Percentiles rank a stretch among this genome's conserved stretches.
These are phyloP conservation scores for Desmodesmus armatus DNA, from an alignment of 139 green algal species.

Conservation along the genomic window DNA sequence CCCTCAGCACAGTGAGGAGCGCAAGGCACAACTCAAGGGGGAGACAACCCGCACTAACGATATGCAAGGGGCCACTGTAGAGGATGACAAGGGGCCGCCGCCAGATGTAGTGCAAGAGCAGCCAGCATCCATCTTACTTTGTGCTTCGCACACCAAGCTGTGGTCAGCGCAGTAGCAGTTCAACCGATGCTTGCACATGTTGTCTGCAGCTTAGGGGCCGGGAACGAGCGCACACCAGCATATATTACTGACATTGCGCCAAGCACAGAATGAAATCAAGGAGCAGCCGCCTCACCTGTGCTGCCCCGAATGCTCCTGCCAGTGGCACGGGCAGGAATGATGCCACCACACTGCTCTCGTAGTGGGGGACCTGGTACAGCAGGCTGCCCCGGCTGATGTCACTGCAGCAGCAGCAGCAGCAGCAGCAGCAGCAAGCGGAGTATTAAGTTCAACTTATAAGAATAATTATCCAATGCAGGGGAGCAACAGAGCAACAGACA, in stretches of 20 bases:
- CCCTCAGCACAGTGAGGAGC: neutral
- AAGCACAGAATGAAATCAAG: neutral
- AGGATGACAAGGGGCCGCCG: too few relatives aligned
- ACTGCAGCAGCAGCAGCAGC: conserved; percentile 6
- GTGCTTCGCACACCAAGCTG: too few relatives aligned
- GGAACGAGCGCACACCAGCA: too few relatives aligned
- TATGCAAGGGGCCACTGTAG: too few relatives aligned
- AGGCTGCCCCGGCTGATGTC: conserved; percentile 24
- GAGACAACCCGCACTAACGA: too few relatives aligned
- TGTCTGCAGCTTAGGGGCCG: too few relatives aligned
- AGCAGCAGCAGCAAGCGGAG: neutral
- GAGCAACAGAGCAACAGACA: neutral
- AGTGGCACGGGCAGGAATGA: conserved; percentile 41
- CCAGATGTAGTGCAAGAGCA: too few relatives aligned
- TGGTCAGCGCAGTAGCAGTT: too few relatives aligned
- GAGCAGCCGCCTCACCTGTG: conserved; percentile 2
- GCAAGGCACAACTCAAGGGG: too few relatives aligned
- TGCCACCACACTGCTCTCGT: conserved; percentile 12
- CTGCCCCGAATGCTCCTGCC: conserved; percentile 26
- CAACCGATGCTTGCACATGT: too few relatives aligned
- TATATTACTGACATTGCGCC: neutral
- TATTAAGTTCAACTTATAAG: neutral
- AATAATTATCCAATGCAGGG: neutral
- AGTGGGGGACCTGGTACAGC: conserved; percentile 25
- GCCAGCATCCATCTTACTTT: too few relatives aligned